Base-by-base conservation (phyloP, 192 early-diverging fungal genomes). In the Backusella tarrabulga region DNA sequence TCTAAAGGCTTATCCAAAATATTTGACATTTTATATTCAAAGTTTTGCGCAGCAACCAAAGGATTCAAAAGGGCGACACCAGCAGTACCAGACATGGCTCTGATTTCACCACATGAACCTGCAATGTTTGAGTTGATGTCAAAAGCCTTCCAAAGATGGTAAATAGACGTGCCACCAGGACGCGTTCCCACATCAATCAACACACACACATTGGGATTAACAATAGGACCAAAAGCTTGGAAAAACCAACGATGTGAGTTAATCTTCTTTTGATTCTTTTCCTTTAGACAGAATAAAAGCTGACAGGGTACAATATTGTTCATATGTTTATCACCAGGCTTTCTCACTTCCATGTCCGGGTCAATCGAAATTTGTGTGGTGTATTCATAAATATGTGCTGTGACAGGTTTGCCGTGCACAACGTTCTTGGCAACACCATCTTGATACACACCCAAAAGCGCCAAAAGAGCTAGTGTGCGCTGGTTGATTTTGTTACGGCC, bases 251-350 rank as follows among this genome's bases (percentile, higher is more conserved):
- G 86, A 84, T 92, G 91, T 34, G 89, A 93, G 73, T 93, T 97
- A 79, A 97, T 92, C 83, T 97, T 97, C 82, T 96, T 97, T 73
- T 91, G 90, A 78, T 97, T 97, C 85, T 95, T 94, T 84, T 97
- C 95, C 81, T 97, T 97, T 8, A 97, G 83, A 84, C 93, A 92
- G 82, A 97, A 97, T 36, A 97, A 82, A 26, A 91, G 86, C 84
- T 96, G 95, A 66, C 91, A 85, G 68, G 93, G 93, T 12, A 92
- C 91, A 21, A 87, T 85, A 54, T 90, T 88, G 66, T 93, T 87
- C 81, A 32, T 82, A 85, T 68, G 78, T 34, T 90, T 85, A 14
- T 84, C 83, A 50, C 90, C 92, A 11, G 71, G 36, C n/a, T 50
- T 72, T 79, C 87, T 87, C 52, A 92, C 84, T 69, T 90, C 85